Evolutionary conservation across 2,329 filamentous ascomycete genomes (phyloP), one percentile per base, ranked within the genome.

Genomic region (Nemania diffusa): DNA sequence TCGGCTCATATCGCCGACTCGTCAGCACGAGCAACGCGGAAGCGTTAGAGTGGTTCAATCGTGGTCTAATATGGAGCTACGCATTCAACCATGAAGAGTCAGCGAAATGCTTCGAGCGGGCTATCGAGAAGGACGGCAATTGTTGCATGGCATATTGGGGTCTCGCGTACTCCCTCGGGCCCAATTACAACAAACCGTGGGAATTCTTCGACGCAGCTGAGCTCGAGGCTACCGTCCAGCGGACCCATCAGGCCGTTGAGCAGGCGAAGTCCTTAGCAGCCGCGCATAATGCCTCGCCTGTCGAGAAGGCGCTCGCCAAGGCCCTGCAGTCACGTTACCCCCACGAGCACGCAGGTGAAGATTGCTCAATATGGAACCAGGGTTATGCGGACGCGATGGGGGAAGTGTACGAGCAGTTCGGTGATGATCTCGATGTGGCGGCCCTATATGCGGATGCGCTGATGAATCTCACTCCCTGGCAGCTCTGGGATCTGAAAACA

Each of bases 121-220:
- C 88, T n/a, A 84, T 88, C 34, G 76, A 77, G 0, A 75, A 81
- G 53, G 90, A 92, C 68, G 68, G 79, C 0, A 69, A 76, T 1
- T 91, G 87, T 64, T 84, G 85, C 32, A 88, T 92, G 82, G 89
- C 88, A 2, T 85, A 90, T 73, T 92, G 90, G 90, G 90, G 90
- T 0, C 79, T 91, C 4, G 89, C 92, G 0, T 94, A 91, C 75
- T 83, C 89, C 1, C 79, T 92, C 0, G 92, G 92, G 0, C 92
- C 92, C 3, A 94, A 95, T 74, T 90, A 89, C 77, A 87, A 94
- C 80, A 93, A 94, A 74, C 89, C 91, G 0, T 94, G 92, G 92
- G 85, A 88, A 29, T 83, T 88, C 26, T 93, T 94, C 70, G 90
- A 91, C 61, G 78, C 83, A 0, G 78, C 82, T 0, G 91, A 94